Percentiles rank a stretch among this genome's conserved stretches.
Evolutionary conservation across 2,329 filamentous ascomycete species (phyloP).

Genomic region (Pleurostoma richardsiae): DNA sequence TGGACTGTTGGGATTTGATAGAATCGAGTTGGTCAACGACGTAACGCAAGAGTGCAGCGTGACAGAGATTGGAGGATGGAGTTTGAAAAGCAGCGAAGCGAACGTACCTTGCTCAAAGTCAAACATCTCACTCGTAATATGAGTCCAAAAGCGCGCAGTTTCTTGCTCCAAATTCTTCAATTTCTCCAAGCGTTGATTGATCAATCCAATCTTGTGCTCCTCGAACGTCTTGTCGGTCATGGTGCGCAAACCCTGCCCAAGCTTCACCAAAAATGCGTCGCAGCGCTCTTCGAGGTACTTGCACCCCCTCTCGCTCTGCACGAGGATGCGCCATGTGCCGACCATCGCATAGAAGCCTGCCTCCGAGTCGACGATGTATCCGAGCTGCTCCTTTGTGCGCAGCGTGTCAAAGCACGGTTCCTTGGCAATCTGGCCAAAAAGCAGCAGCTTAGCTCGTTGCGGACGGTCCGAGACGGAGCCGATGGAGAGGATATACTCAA

Average conservation of each 20-base stretch:
- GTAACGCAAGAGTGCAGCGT: too few species aligned
- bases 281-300: conserved; percentile 83
- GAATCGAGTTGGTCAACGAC: too few species aligned
- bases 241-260: conserved; percentile 58
- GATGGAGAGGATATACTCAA: conserved; percentile 72
- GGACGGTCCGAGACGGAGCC: conserved; percentile 64
- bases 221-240: conserved; percentile 87
- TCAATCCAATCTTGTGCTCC: conserved; percentile 81
- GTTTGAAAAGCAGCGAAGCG: not conserved
- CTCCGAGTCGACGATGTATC: conserved; percentile 91
- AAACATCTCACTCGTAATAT: conserved; percentile 80
- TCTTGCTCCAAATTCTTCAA: conserved; percentile 88
- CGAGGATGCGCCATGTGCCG: conserved; percentile 80
- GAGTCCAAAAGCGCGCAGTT: conserved; percentile 74
- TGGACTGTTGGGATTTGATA: not conserved
- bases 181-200: conserved; percentile 84
- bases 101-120: conserved; percentile 79
- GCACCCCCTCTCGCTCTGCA: conserved; percentile 85
- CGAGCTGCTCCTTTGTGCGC: conserved; percentile 93
- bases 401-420: conserved; percentile 94
- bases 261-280: conserved; percentile 72
- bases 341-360: conserved; percentile 67
- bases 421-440: conserved; percentile 85
- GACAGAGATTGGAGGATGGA: not conserved
- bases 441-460: conserved; percentile 69